Conservation (phyloP, 2,329 filamentous ascomycete genomes). For the Sporothrix euskadiensis region DNA sequence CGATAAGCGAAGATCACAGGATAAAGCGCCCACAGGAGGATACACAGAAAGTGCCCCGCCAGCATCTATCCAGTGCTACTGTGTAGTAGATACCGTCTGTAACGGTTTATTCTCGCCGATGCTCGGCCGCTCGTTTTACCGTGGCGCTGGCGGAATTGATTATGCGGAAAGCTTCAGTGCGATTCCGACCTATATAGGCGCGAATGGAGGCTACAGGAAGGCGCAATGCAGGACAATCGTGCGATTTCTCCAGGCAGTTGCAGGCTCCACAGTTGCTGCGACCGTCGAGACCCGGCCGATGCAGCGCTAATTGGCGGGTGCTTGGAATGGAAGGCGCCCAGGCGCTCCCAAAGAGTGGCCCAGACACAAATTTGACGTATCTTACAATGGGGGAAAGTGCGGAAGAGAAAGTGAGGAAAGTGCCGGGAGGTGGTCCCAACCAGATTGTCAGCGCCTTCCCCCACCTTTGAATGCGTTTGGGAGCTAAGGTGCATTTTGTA, state of each 20-base stretch:
- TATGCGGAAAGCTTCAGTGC: not conserved
- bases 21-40: not conserved
- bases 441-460: constrained; percentile 8
- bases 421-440: not conserved
- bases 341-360: not conserved
- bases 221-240: not conserved
- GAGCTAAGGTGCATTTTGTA: constrained; percentile 15
- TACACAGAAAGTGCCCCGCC: not conserved
- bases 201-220: not conserved
- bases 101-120: constrained; percentile 23
- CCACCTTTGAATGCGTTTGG: not conserved
- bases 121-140: constrained; percentile 10
- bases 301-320: not conserved
- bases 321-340: not conserved
- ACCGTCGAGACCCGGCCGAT: constrained; percentile 8
- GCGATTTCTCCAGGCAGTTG: constrained; percentile 2
- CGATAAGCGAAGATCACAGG: not conserved
- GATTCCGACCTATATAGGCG: not conserved
- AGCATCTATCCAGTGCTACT: not conserved
- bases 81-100: not conserved
- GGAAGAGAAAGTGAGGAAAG: not conserved
- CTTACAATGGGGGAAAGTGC: not conserved
- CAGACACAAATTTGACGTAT: not conserved
- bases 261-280: not conserved
- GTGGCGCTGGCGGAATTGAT: constrained; percentile 5